Conservation (phyloP, 306 rosid species). For the Citrullus colocynthis region DNA sequence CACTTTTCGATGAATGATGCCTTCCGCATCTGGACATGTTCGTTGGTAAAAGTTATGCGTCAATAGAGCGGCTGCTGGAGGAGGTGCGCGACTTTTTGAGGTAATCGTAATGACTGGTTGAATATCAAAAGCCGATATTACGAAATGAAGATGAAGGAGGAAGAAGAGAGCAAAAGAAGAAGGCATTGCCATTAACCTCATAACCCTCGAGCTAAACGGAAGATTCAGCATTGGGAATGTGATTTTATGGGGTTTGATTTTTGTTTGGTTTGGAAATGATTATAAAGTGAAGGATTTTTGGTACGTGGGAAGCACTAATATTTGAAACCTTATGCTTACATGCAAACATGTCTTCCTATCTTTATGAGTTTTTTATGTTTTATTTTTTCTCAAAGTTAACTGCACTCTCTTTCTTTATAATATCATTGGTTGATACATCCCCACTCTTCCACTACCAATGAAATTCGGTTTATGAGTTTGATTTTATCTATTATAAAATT, state of each 20-base stretch:
- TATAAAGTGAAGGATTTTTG: neutral
- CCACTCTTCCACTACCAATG: neutral
- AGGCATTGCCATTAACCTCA: neutral
- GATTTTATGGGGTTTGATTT: neutral
- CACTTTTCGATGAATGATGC: constrained; percentile 44
- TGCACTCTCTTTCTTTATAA: neutral
- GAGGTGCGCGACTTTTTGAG: neutral
- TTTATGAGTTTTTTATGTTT: neutral
- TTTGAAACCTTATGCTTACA: neutral
- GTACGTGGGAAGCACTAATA: constrained; percentile 8
- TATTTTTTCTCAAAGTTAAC: neutral
- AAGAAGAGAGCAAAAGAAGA: neutral
- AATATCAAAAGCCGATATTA: too few relatives aligned
- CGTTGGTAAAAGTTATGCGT: constrained; percentile 30
- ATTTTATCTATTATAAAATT: neutral
- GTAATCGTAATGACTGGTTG: neutral
- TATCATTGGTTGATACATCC: neutral
- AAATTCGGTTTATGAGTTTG: neutral
- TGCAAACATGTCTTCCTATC: constrained; percentile 5
- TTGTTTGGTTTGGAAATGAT: neutral
- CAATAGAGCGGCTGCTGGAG: constrained; percentile 9
- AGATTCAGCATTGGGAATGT: neutral
- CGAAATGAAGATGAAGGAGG: neutral
- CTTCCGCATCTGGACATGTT: constrained; percentile 61
- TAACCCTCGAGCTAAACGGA: neutral